Evolutionary conservation across 148 eudicot genomes (phyloP).

Genomic region (Selenicereus undatus): DNA sequence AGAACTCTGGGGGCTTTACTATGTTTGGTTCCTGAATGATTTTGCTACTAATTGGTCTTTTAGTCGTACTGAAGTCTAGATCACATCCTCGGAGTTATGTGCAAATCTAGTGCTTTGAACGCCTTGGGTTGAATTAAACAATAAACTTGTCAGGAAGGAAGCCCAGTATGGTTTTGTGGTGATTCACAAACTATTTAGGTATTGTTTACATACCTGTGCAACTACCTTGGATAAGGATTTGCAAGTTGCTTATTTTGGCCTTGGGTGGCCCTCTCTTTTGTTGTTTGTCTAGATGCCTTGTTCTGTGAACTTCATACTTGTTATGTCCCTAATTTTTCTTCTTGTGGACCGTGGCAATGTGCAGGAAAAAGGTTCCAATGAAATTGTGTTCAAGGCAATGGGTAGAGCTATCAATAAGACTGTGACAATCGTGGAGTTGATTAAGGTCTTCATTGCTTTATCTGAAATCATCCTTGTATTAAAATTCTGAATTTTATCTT

Average conservation of each 20-base stretch:
- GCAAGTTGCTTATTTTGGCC: not conserved
- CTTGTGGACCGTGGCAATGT: conserved; percentile 4
- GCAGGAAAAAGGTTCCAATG: conserved; percentile 78
- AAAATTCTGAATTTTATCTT: not conserved
- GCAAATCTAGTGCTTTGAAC: not conserved
- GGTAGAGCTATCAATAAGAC: conserved; percentile 98
- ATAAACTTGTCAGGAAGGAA: not conserved
- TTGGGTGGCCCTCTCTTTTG: not conserved
- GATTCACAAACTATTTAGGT: not conserved
- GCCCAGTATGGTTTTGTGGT: not conserved
- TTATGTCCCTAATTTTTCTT: conserved; percentile 10
- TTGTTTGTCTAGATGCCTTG: not conserved
- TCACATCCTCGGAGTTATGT: not conserved
- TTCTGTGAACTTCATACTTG: not conserved
- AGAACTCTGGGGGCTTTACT: not conserved
- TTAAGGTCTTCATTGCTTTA: conserved; percentile 55
- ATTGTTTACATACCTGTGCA: not conserved
- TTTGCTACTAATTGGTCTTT: not conserved
- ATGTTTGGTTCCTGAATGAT: not conserved
- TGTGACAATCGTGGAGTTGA: conserved; percentile 95
- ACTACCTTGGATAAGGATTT: not conserved
- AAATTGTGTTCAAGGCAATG: conserved; percentile 96
- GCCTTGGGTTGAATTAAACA: not conserved
- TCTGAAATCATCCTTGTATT: not conserved
- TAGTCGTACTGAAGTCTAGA: not conserved